Evolutionary conservation across 495 filamentous ascomycete genomes (phyloP), one percentile per base, ranked within the genome.

Genomic region (Penicillium turbatum): DNA sequence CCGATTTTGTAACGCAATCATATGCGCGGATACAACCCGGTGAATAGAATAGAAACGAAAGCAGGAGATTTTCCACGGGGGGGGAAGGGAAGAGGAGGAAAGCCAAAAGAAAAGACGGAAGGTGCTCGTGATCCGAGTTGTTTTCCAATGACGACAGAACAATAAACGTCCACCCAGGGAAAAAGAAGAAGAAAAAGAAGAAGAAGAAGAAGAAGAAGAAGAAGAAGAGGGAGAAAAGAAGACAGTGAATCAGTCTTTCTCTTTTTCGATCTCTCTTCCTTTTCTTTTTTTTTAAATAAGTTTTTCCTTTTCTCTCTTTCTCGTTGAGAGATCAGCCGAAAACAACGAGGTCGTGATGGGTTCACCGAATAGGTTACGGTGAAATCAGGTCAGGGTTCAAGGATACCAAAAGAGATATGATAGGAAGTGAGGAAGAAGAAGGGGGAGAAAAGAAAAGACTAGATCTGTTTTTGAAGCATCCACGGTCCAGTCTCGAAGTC

Each of bases 1-100:
- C 60, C 66, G 72, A 59, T 73, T 71, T 70, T 69, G 72, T 77
- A 74, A 70, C 70, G 73, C 69, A 73, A 77, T 73, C 74, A 77
- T 78, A 76, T 72, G 73, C 72, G 72, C 72, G 70, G 49, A 72
- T 71, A 54, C 38, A 54, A 35, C 31, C 41, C 40, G 3, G 39
- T 49, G 44, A 40, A 32, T 50, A 31, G 30, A 48, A 38, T 21
- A 31, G 48, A 44, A 48, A 36, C 36, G 26, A 44, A 35, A 35
- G 31, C 27, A 30, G 15, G 27, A 12, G 27, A 10, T 31, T n/a
- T 27, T 29, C 40, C 40, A 40, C 43, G 26, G 27, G 36, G 34
- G 44, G 29, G 44, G 45, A 21, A 39, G 46, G 40, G 35, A 15
- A 26, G 48, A 32, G 6, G 39, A 32, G 9, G 26, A 30, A 35